phyloP scores from a whole-genome alignment of 768 basidiomycete species.

The Panus rudis region DNA sequence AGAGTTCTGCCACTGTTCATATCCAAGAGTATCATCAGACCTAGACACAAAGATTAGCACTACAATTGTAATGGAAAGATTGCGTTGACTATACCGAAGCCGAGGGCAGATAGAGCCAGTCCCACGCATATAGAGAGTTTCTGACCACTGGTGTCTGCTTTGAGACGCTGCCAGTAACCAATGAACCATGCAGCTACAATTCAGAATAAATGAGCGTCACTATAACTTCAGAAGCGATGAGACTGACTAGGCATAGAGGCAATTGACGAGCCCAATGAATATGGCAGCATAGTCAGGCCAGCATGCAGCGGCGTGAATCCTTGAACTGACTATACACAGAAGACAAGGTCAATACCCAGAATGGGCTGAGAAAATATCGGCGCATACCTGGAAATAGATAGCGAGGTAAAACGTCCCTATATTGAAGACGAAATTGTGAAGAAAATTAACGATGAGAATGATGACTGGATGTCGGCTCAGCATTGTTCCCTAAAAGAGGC shows the following conservation, averaged over 20 bases:
- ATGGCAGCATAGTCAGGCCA: conserved; percentile 71
- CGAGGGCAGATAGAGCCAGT: conserved; percentile 56
- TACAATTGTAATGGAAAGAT: conserved; percentile 4
- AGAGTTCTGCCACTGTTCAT: conserved; percentile 37
- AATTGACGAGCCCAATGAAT: conserved; percentile 78
- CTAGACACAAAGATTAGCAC: conserved; percentile 29
- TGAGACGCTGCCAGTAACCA: conserved; percentile 53
- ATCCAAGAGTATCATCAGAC: conserved; percentile 58
- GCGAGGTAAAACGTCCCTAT: conserved; percentile 85
- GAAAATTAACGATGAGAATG: conserved; percentile 62
- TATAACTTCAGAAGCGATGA: conserved; percentile 5
- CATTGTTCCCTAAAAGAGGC: background rate
- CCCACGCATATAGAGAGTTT: conserved; percentile 59
- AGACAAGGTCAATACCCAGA: background rate
- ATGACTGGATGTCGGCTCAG: conserved; percentile 36
- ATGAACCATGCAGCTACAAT: conserved; percentile 68
- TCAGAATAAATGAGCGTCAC: background rate
- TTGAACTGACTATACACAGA: conserved; percentile 49
- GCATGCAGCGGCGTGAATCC: conserved; percentile 65
- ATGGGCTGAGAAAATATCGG: background rate
- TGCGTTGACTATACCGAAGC: conserved; percentile 53
- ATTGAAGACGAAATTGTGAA: conserved; percentile 80
- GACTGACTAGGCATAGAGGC: conserved; percentile 61
- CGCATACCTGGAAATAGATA: conserved; percentile 68
- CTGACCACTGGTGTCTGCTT: conserved; percentile 53